Base-by-base conservation (phyloP, 306 rosid species). In the Carpinus fangiana region DNA sequence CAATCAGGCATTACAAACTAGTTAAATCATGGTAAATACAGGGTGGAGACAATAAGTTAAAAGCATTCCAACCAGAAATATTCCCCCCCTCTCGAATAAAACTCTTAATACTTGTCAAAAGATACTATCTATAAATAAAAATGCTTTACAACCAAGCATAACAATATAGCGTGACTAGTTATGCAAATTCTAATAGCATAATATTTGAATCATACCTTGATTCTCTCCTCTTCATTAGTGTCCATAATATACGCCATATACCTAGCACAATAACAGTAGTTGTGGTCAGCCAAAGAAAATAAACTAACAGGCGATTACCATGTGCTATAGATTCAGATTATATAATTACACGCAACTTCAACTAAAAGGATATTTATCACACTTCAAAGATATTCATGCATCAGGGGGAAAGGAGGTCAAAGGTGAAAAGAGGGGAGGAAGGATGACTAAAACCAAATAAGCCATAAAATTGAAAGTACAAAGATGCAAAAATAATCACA, bases 241-340 rank as follows among this genome's bases (percentile, higher is more conserved):
- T 96, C 99, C 99, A 96, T 96, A 73, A 96, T 93, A 84, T 90
- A 96, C 1, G 99, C 99, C 99, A 96, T 96, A 73, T 96, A 96
- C 99, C 99, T 96, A 77, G 23, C 77, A 83, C 65, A 85, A 66
- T 71, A 70, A 79, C 59, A 62, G 67, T 34, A 8, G 62, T 51
- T 65, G 48, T 16, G 3, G 70, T 64, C 47, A 64, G 23, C 20
- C 17, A 64, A 16, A 21, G 21, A 64, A 36, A 64, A 64, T 14
- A 12, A 64, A 64, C 34, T 64, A 34, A 64, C 4, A 34, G 70
- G 8, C 3, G 4, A 64, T 31, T 64, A 7, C 46, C 46, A 31
- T 31, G 46, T 13, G 45, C 70, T 8, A 16, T 64, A 47, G 70
- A 64, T 64, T 36, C 41, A 31, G 18, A 14, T 3, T 8, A 64